Evolutionary conservation across 805 yeast species (phyloP).

Genomic region (Yueomyces sp.): DNA sequence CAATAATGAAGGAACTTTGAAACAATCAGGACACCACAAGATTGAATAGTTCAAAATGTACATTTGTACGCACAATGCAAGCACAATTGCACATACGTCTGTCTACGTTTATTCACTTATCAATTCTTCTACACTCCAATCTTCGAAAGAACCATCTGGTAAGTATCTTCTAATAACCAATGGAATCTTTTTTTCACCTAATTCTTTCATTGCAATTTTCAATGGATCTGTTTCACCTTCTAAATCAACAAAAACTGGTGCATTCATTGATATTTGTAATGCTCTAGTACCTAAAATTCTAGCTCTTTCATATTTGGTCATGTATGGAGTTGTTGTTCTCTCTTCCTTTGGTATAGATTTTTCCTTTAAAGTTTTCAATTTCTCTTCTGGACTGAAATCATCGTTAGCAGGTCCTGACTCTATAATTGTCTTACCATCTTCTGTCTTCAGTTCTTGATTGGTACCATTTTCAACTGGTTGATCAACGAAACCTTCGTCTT

Average conservation of each 20-base stretch:
- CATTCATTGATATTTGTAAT: conserved; percentile 92
- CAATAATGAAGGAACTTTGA: no score
- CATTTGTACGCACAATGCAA: no score
- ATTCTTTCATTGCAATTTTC: conserved; percentile 94
- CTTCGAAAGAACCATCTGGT: conserved; percentile 95
- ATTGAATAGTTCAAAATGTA: no score
- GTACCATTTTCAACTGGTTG: conserved; percentile 19
- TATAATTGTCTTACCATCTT: conserved; percentile 60
- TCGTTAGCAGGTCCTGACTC: conserved; percentile 60
- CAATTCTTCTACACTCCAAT: conserved; percentile 98
- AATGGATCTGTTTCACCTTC: conserved; percentile 99
- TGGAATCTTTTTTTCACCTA: conserved; percentile 89
- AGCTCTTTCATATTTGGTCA: conserved; percentile 98
- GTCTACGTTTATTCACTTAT: conserved; percentile 51
- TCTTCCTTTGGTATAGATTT: conserved; percentile 81
- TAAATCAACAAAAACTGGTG: conserved; percentile 93
- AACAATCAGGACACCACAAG: no score
- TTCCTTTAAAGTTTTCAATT: conserved; percentile 56
- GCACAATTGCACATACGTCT: no score
- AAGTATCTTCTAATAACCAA: conserved; percentile 88
- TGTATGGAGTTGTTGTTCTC: conserved; percentile 92
- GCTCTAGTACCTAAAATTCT: conserved; percentile 97
- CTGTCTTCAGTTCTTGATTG: conserved; percentile 27
- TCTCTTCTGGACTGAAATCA: conserved; percentile 29
- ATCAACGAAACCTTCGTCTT: conserved; percentile 36